Evolutionary conservation across 306 rosid species (phyloP).

Genomic region (Erythrophleum fordii): DNA sequence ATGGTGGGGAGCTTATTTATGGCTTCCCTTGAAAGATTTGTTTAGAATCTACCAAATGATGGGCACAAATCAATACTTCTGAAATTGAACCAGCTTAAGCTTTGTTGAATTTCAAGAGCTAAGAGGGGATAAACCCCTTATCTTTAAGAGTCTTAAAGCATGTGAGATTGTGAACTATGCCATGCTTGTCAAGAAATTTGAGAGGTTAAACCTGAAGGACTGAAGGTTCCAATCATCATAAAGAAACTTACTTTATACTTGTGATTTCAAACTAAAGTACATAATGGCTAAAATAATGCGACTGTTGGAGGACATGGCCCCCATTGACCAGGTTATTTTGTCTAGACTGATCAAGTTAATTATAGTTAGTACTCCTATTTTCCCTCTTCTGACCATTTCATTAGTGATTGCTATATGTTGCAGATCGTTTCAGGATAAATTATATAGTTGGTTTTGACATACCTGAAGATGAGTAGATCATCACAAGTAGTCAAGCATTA

Average conservation of each 20-base stretch:
- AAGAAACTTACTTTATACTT: background rate
- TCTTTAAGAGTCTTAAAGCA: too few relatives aligned
- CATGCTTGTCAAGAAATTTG: background rate
- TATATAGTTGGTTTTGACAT: constrained; percentile 26
- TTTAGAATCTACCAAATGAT: too few relatives aligned
- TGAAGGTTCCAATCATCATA: background rate
- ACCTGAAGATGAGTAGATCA: constrained; percentile 24
- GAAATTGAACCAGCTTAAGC: too few relatives aligned
- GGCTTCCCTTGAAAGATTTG: too few relatives aligned
- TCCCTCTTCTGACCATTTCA: background rate
- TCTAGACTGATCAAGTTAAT: background rate
- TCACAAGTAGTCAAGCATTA: constrained; percentile 25
- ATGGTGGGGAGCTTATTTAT: too few relatives aligned
- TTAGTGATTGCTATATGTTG: constrained; percentile 1
- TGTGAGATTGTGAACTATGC: background rate
- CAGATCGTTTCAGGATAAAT: constrained; percentile 5
- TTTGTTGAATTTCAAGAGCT: too few relatives aligned
- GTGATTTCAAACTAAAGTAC: background rate
- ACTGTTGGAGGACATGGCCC: background rate
- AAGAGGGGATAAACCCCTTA: too few relatives aligned
- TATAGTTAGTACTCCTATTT: background rate
- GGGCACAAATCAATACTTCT: too few relatives aligned
- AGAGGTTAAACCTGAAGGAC: background rate
- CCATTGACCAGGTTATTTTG: background rate
- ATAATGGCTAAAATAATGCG: background rate